phyloP scores from a whole-genome alignment of 495 filamentous ascomycete genomes.

The Entonaema liquescens region DNA sequence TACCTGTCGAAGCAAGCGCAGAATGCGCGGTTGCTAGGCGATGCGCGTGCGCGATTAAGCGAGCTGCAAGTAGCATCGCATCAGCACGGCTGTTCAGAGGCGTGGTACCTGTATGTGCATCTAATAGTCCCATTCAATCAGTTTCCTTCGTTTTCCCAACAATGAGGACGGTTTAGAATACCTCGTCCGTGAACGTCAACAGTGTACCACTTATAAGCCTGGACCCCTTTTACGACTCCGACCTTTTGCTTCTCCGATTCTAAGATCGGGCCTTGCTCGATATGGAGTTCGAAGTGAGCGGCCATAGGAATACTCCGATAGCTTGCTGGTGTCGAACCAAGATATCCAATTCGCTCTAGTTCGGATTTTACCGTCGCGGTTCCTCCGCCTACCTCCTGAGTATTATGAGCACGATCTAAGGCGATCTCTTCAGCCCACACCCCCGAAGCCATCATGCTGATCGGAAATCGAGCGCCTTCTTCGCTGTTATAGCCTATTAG shows the following conservation, averaged over 20 bases:
- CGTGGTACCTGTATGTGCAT: constrained; percentile 80
- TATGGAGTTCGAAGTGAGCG: constrained; percentile 85
- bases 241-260: constrained; percentile 68
- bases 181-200: constrained; percentile 66
- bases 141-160: background rate
- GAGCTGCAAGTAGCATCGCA: constrained; percentile 62
- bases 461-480: constrained; percentile 82
- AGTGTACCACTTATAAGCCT: constrained; percentile 76
- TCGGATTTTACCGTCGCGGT: constrained; percentile 72
- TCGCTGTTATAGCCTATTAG: constrained; percentile 60
- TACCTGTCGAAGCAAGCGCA: constrained; percentile 75
- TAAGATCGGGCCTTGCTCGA: constrained; percentile 81
- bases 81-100: constrained; percentile 70
- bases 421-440: constrained; percentile 78
- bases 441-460: constrained; percentile 78
- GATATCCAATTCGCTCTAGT: constrained; percentile 74
- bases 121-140: constrained; percentile 16
- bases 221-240: constrained; percentile 75
- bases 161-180: background rate
- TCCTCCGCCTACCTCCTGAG: constrained; percentile 62
- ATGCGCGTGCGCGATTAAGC: constrained; percentile 73
- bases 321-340: constrained; percentile 65
- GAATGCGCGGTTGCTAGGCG: constrained; percentile 64
- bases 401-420: constrained; percentile 67
- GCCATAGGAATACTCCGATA: constrained; percentile 73